Evolutionary conservation across 768 basidiomycete species (phyloP).

Genomic region (Pulveroboletus sp.): DNA sequence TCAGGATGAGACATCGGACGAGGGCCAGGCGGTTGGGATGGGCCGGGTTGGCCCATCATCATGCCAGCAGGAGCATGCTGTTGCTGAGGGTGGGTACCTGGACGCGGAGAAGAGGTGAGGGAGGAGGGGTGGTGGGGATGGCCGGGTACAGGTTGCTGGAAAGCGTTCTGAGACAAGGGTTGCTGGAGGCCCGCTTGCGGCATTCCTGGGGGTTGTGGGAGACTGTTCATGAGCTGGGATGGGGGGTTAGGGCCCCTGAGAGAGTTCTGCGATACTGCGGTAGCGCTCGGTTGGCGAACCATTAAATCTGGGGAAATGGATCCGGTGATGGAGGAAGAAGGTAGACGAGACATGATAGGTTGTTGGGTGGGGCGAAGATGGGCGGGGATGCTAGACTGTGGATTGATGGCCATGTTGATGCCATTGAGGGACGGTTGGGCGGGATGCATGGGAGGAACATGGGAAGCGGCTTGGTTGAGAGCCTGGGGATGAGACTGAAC

Average conservation of each 20-base stretch:
- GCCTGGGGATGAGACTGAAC: constrained; percentile 56
- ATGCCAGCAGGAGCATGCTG: constrained; percentile 26
- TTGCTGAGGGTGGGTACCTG: constrained; percentile 26
- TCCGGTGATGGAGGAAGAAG: constrained; percentile 29
- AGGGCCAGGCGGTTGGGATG: constrained; percentile 28
- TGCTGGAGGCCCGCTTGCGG: constrained; percentile 29
- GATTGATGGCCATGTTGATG: constrained; percentile 45
- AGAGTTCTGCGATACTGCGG: constrained; percentile 41
- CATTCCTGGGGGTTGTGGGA: constrained; percentile 34
- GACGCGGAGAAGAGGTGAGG: constrained; percentile 31
- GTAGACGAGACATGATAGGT: constrained; percentile 30
- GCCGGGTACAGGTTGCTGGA: constrained; percentile 22
- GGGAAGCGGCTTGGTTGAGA: constrained; percentile 38
- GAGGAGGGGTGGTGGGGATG: constrained; percentile 31
- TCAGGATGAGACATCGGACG: constrained; percentile 48
- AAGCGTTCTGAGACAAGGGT: constrained; percentile 30
- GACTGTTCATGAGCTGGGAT: constrained; percentile 48
- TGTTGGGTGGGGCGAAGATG: constrained; percentile 39
- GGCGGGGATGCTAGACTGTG: constrained; percentile 39
- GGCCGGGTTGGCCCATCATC: constrained; percentile 31
- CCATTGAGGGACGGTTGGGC: constrained; percentile 34
- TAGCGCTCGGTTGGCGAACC: constrained; percentile 38
- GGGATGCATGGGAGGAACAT: constrained; percentile 35
- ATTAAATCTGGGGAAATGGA: constrained; percentile 46
- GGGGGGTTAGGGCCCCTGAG: constrained; percentile 43